These are phyloP conservation scores for Panaeolus cyanescens DNA, from an alignment of 768 basidiomycete genomes.

Conservation along the genomic window DNA sequence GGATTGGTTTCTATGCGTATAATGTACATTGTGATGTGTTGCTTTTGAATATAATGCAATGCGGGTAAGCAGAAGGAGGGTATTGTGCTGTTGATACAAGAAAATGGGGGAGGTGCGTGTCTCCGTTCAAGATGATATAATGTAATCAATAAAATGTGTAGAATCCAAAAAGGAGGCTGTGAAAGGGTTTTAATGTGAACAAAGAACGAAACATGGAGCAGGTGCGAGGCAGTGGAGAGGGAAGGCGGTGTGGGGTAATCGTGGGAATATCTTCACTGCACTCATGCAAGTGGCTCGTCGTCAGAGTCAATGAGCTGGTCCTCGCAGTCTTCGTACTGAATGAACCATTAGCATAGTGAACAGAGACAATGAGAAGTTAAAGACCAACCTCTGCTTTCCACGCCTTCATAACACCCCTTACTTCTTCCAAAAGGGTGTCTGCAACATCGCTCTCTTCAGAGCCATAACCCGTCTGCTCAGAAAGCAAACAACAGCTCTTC, in stretches of 20 bases:
- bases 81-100: not conserved
- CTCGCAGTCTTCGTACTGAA: slow-evolving; percentile 27
- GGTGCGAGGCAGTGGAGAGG: not conserved
- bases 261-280: slow-evolving; percentile 8
- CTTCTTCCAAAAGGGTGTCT: slow-evolving; percentile 37
- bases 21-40: slow-evolving; percentile 1
- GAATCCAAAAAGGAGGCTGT: not conserved
- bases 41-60: not conserved
- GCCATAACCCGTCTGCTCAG: slow-evolving; percentile 49
- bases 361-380: not conserved
- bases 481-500: slow-evolving; percentile 43
- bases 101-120: not conserved
- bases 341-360: not conserved
- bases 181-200: not conserved
- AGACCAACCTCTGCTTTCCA: slow-evolving; percentile 43
- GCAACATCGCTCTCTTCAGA: slow-evolving; percentile 41
- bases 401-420: slow-evolving; percentile 36
- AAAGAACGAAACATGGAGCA: slow-evolving; percentile 1
- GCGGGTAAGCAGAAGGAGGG: not conserved
- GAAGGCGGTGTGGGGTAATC: slow-evolving; percentile 1
- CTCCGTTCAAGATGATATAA: not conserved
- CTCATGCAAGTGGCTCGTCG: slow-evolving; percentile 2
- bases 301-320: slow-evolving; percentile 26
- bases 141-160: not conserved
- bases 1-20: not conserved